These are phyloP conservation scores for Heteromeles arbutifolia DNA, from an alignment of 306 rosid genomes.

Conservation along the genomic window DNA sequence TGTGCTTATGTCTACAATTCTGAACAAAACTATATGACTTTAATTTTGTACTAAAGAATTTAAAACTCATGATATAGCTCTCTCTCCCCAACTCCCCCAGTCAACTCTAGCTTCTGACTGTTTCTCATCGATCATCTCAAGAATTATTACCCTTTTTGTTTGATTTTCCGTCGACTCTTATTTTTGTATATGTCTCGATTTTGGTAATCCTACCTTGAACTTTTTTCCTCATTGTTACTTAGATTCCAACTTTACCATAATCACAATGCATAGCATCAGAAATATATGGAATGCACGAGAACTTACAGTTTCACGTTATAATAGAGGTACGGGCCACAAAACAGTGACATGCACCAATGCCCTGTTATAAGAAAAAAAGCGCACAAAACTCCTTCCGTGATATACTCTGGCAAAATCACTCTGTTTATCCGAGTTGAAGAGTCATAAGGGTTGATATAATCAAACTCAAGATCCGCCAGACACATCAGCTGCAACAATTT, in stretches of 20 bases:
- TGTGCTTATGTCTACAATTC: background rate
- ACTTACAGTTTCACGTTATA: conserved; percentile 68
- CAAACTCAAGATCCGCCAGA: conserved; percentile 90
- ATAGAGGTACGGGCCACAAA: conserved; percentile 64
- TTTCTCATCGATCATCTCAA: background rate
- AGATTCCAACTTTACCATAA: background rate
- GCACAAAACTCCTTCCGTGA: conserved; percentile 47
- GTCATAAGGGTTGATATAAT: conserved; percentile 89
- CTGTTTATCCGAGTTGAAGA: conserved; percentile 59
- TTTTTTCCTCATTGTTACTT: background rate
- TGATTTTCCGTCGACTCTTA: background rate
- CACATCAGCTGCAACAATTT: conserved; percentile 82
- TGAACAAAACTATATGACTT: background rate
- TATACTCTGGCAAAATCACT: conserved; percentile 69
- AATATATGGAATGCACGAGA: background rate
- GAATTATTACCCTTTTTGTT: background rate
- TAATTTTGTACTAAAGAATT: background rate
- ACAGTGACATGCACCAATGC: conserved; percentile 78
- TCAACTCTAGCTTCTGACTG: background rate
- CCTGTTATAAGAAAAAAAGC: conserved; percentile 58
- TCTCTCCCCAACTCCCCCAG: background rate
- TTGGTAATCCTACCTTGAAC: background rate
- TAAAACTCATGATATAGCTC: background rate
- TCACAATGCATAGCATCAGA: too few relatives aligned
- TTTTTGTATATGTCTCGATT: background rate